Evolutionary conservation across 495 filamentous ascomycete genomes (phyloP).

Genomic region (Bathelium albidoporum): DNA sequence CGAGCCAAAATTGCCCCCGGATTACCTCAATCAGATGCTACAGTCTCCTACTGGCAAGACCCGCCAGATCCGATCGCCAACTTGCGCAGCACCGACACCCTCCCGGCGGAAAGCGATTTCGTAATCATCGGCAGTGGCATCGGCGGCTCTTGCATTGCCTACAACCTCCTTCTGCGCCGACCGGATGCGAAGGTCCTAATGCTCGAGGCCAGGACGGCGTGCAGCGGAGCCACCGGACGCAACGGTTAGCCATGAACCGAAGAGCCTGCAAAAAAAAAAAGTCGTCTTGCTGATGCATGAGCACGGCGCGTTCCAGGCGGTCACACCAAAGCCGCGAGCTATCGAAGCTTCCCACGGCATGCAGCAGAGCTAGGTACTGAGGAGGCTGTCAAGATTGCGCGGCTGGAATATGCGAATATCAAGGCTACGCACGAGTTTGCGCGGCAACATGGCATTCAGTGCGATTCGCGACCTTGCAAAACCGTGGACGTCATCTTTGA

Average conservation of each 20-base stretch:
- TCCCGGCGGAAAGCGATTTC: constrained; percentile 42
- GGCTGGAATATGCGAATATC: constrained; percentile 49
- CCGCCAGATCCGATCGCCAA: constrained; percentile 48
- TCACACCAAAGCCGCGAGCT: constrained; percentile 55
- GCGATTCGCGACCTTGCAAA: constrained; percentile 39
- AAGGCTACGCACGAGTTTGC: constrained; percentile 45
- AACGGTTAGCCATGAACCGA: constrained; percentile 36
- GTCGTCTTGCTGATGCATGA: constrained; percentile 1
- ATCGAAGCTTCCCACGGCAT: constrained; percentile 43
- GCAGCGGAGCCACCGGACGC: constrained; percentile 50
- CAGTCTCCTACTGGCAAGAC: constrained; percentile 61
- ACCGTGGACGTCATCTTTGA: constrained; percentile 53
- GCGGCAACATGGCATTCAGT: constrained; percentile 38
- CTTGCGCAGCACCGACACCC: constrained; percentile 36
- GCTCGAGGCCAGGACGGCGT: constrained; percentile 48
- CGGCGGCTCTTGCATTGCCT: constrained; percentile 51
- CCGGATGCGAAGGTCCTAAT: constrained; percentile 34
- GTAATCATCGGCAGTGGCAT: constrained; percentile 65
- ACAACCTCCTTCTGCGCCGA: constrained; percentile 39
- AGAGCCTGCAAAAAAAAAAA: not conserved
- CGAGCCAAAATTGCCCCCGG: constrained; percentile 11
- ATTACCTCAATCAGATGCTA: constrained; percentile 42
- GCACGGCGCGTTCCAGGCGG: constrained; percentile 31
- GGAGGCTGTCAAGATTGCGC: constrained; percentile 44
- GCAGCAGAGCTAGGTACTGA: constrained; percentile 28